Conservation (phyloP, 148 eudicot species). For the Chenopodium album region DNA sequence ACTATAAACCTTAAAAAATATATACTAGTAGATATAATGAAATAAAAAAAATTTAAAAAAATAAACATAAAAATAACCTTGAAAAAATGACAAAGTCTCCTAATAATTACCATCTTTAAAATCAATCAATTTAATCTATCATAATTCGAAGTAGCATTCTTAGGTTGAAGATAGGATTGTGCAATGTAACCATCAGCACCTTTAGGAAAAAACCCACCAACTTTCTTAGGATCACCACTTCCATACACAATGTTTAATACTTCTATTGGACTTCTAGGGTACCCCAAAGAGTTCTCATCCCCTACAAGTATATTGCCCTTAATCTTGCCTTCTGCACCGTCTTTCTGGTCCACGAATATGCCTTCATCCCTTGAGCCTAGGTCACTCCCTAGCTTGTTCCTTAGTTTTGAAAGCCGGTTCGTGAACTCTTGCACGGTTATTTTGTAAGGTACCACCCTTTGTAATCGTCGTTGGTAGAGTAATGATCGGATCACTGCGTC, state of each 20-base stretch:
- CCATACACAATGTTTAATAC: conserved; percentile 71
- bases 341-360: conserved; percentile 25
- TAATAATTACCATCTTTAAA: too few species aligned
- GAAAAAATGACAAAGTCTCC: too few species aligned
- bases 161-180: conserved; percentile 22
- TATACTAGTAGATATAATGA: too few species aligned
- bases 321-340: conserved; percentile 56
- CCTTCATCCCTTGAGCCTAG: conserved; percentile 72
- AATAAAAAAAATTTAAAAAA: too few species aligned
- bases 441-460: conserved; percentile 53
- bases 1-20: background rate
- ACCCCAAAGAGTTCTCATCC: conserved; percentile 49
- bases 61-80: too few species aligned
- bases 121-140: background rate
- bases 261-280: conserved; percentile 64
- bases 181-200: conserved; percentile 77
- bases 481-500: conserved; percentile 75
- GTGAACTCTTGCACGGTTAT: conserved; percentile 73
- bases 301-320: conserved; percentile 69
- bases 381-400: conserved; percentile 56
- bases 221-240: conserved; percentile 39
- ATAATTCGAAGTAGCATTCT: background rate
- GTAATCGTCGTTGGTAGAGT: conserved; percentile 49
- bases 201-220: conserved; percentile 78
- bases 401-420: conserved; percentile 47